Evolutionary conservation across 2,329 filamentous ascomycete genomes (phyloP), one percentile per base, ranked within the genome.

Genomic region (Westerdykella aurantiaca): DNA sequence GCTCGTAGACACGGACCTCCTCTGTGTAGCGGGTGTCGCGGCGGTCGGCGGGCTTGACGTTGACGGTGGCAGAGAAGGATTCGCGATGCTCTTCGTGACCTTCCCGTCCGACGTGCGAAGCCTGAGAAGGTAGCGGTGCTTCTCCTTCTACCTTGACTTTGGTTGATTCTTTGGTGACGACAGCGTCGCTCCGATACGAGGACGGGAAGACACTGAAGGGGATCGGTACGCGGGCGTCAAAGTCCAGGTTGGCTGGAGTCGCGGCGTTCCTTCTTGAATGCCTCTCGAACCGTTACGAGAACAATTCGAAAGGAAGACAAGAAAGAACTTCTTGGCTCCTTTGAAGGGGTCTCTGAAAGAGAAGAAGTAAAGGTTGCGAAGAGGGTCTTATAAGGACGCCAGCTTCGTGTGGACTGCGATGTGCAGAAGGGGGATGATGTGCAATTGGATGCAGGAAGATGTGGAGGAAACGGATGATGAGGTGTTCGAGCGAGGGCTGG

Each of bases 151-250:
- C 83, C 82, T 89, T 82, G 68, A 82, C 83, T 63, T 80, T 74
- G 73, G 82, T 82, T 72, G 77, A 74, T 69, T 79, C 74, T 67
- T 70, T 75, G 72, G 78, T 58, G 57, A 29, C 25, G 25, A 64
- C 77, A 75, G 78, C 77, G 76, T 82, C 80, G 79, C 79, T 83
- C 75, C 86, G 82, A 82, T 96, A 97, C 76, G 89, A 88, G 75
- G 89, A 95, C 79, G 91, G 91, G 83, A 97, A 96, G 86, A 96
- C 86, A 87, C 89, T 96, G 84, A 96, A 95, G 78, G 91, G 91
- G 77, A 97, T 93, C 60, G 80, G 91, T 76, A 96, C 87, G 76
- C 89, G 87, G 77, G 90, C 89, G 86, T 95, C 90, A 93, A 95
- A 96, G 88, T 96, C 90, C 90, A 96, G 90, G 80, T 88, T 96